phyloP scores from a whole-genome alignment of 768 basidiomycete species.

The Mycena alexandri region DNA sequence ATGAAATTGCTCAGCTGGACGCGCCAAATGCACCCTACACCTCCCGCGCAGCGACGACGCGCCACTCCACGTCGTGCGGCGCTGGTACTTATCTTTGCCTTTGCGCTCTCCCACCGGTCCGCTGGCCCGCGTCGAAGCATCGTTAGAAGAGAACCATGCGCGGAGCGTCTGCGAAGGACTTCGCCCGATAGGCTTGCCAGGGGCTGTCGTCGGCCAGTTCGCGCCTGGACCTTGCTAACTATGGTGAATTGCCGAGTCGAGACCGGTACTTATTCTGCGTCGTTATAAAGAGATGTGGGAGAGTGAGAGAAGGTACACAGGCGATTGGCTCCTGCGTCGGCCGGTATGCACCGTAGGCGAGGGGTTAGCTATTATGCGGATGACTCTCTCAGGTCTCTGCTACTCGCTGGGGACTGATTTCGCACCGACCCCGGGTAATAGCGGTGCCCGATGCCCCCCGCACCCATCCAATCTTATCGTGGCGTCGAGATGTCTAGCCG shows the following conservation, averaged over 20 bases:
- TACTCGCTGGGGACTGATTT: no score
- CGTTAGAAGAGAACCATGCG: not conserved
- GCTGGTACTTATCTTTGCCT: not conserved
- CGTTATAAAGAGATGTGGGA: not conserved
- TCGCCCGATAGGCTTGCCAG: not conserved
- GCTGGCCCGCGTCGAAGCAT: not conserved
- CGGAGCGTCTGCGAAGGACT: not conserved
- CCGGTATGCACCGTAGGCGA: not conserved
- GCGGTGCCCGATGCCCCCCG: no score
- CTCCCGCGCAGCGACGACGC: conserved; percentile 5
- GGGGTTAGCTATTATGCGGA: conserved; percentile 11
- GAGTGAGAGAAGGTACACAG: not conserved
- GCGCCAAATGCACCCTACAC: not conserved
- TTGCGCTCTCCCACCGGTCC: not conserved
- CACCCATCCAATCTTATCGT: no score
- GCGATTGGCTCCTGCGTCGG: not conserved
- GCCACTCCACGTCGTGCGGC: not conserved
- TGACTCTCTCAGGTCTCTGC: no score
- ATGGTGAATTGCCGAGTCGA: not conserved
- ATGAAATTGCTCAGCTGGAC: not conserved
- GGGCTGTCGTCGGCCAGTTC: not conserved
- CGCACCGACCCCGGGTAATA: no score
- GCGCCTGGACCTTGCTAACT: not conserved
- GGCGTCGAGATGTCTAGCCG: no score
- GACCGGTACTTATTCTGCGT: no score